These are phyloP conservation scores for Chaetomiaceae sp. DNA, from an alignment of 2,329 filamentous ascomycete genomes.

Conservation along the genomic window DNA sequence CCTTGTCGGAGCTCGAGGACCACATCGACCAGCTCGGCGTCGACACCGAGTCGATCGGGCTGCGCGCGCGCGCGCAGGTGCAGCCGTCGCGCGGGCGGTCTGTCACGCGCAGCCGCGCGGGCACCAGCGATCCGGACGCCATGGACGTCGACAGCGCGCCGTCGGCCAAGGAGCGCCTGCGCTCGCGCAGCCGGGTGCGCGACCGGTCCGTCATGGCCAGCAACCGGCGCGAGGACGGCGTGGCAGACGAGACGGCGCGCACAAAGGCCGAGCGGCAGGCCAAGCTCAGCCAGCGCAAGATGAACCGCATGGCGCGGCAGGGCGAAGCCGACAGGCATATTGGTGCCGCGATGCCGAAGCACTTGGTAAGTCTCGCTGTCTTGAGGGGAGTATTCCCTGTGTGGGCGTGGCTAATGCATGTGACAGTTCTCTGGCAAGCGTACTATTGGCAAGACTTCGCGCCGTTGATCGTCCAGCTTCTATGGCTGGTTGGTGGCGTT, in stretches of 20 bases:
- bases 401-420: constrained; percentile 30
- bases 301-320: constrained; percentile 96
- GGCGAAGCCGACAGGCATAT: constrained; percentile 94
- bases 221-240: constrained; percentile 73
- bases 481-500: neutral
- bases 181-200: constrained; percentile 70
- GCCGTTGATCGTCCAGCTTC: constrained; percentile 44
- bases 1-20: constrained; percentile 80
- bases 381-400: neutral
- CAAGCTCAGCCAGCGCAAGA: constrained; percentile 94
- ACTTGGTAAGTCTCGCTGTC: constrained; percentile 64
- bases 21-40: constrained; percentile 81
- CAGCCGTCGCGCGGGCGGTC: constrained; percentile 68
- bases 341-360: constrained; percentile 76
- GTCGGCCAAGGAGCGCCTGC: constrained; percentile 53
- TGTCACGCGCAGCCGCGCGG: constrained; percentile 56
- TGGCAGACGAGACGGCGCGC: constrained; percentile 61
- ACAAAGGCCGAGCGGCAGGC: constrained; percentile 79
- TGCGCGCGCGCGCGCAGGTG: constrained; percentile 62
- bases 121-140: constrained; percentile 60
- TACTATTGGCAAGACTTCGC: constrained; percentile 82
- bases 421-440: constrained; percentile 80
- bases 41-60: constrained; percentile 70
- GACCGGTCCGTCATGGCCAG: constrained; percentile 52
- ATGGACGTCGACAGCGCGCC: constrained; percentile 66